Evolutionary conservation across 345 rosid genomes (phyloP), one percentile per base, ranked within the genome.

Genomic region (Eutrema heterophyllum): DNA sequence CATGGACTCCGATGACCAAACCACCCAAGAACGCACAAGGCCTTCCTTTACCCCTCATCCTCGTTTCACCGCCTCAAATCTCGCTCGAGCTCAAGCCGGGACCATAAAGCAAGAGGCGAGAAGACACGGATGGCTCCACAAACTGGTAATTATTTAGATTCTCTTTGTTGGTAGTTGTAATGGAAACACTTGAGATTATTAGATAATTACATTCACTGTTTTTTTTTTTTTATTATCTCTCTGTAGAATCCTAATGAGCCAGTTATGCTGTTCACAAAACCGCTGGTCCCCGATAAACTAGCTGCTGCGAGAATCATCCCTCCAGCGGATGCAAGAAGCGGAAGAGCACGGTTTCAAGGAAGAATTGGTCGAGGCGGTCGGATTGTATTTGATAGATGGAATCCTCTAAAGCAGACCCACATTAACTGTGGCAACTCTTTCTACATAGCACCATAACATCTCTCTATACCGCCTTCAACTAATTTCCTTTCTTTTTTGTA

Each of bases 361-460:
- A 91, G 98, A 77, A 82, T 91, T 13, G 97, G 98, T 3, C 87
- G 98, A 3, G 98, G 98, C 59, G 98, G 97, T 6, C 84, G 97
- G 33, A 86, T 91, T 32, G 66, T 94, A 50, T 94, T 87, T 75
- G 97, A 94, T 67, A 85, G 98, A 85, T 91, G 97, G 95, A 91
- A 88, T 85, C 95, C 92, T 75, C 83, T 91, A 8, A 79, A 83
- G 79, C 93, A 84, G 41, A 56, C 89, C 30, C 86, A 87, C 51
- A 84, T 88, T 43, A 87, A 87, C 72, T 79, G 86, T 36, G 85
- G 90, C 57, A 89, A 82, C 78, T 72, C 91, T 27, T 76, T 81
- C 69, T 87, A 86, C 81, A 64, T 89, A 18, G 88, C 97, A 50
- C 91, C 90, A 38, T 64, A 64, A 26, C 57, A 46, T 52, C 52